Base-by-base conservation (phyloP, 2,329 filamentous ascomycete genomes). In the Sarocladium kiliense region DNA sequence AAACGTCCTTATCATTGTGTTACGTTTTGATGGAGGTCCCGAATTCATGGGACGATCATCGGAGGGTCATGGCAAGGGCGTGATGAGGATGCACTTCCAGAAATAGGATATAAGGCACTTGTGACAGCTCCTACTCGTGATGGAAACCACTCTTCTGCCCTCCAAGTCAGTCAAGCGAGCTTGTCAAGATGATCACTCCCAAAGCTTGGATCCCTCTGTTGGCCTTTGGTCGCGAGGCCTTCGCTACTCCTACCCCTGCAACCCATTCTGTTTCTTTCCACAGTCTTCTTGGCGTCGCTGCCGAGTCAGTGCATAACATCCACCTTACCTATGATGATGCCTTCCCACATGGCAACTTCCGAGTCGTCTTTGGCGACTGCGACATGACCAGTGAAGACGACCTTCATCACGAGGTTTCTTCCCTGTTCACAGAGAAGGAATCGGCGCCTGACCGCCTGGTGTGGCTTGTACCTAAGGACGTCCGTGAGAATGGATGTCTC, bases 361-460 rank as follows among this genome's bases (percentile, higher is more conserved):
- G 56, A 5, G 56, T 62, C 25, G 58, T 59, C 32, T 63, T 61
- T 42, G 60, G 61, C 11, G 55, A 60, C 18, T 63, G 61, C 49
- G 50, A 41, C 36, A 42, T 57, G n/a, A 55, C 45, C 26, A 54
- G 44, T 54, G 54, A 49, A 12, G 30, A 55, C 16, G 55, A 61
- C 19, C 47, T 53, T 30, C 61, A 63, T 37, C 56, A 62, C 49
- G 57, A 58, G 37, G 53, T 58, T 2, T 49, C 57, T 2, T 56
- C 54, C 4, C 41, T 61, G 30, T 51, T 55, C 39, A 53, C 51
- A 3, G 47, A 27, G 16, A 34, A 55, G 21, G 54, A 58, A 47
- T 53, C 57, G 27, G 44, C 30, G 12, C 58, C 58, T 4, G 61
- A 63, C 42, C 61, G 61, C 21, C 56, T 63, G 19, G 60, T 63